Evolutionary conservation across 495 filamentous ascomycete genomes (phyloP).

Genomic region (Filosporella fistucella): DNA sequence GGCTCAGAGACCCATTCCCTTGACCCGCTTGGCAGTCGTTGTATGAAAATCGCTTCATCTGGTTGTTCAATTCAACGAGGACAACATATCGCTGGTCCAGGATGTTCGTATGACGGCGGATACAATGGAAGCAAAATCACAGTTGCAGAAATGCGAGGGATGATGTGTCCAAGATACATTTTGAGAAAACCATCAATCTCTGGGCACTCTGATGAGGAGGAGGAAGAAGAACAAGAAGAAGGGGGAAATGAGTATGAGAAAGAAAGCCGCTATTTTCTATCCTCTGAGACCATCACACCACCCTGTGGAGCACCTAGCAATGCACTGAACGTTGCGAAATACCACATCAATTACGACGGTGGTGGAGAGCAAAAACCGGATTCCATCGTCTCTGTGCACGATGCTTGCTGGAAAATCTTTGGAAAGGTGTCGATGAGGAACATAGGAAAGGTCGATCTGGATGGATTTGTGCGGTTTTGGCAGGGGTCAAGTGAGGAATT

Average conservation of each 20-base stretch:
- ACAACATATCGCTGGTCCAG: not conserved
- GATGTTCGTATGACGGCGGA: not conserved
- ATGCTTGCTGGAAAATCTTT: constrained; percentile 4
- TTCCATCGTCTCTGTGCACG: not conserved
- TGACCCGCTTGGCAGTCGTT: not conserved
- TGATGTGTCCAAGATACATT: constrained; percentile 2
- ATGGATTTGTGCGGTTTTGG: constrained; percentile 1
- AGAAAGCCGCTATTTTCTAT: not conserved
- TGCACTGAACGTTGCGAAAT: too few species aligned
- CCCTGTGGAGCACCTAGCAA: not conserved
- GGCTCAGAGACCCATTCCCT: not conserved
- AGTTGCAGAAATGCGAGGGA: constrained; percentile 1
- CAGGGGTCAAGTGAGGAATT: too few species aligned
- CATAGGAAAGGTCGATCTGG: too few species aligned
- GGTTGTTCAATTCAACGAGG: too few species aligned
- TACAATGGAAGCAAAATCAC: constrained; percentile 1
- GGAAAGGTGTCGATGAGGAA: not conserved
- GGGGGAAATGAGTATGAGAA: constrained; percentile 1
- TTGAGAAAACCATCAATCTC: not conserved
- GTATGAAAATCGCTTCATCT: not conserved
- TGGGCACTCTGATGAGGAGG: not conserved
- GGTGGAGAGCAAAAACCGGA: not conserved
- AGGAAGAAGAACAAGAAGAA: too few species aligned
- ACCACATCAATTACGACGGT: not conserved
- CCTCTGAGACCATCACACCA: not conserved